Evolutionary conservation across 2,329 filamentous ascomycete genomes (phyloP), one percentile per base, ranked within the genome.

Genomic region (Scedosporium dehoogii): DNA sequence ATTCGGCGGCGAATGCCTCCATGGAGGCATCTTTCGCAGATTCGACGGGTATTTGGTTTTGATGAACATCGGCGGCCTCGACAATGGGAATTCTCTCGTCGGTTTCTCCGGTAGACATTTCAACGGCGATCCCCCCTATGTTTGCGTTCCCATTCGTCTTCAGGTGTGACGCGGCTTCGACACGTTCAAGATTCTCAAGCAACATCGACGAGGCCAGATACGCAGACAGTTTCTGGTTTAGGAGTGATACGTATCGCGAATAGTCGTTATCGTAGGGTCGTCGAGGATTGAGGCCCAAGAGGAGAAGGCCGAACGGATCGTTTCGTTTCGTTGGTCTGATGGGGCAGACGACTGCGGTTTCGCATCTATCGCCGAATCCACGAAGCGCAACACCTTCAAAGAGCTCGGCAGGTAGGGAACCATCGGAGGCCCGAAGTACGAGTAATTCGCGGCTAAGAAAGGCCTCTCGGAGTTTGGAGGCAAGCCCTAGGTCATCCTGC

Each of bases 191-290:
- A 41, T 7, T 41, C 44, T 62, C 61, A 18, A 62, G 61, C 1
- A 59, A 25, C 25, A 59, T 59, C 7, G 61, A 29, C 9, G 61
- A 62, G 16, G 61, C 61, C 18, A 62, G 41, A 23, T 62, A 59
- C 3, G 61, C 55, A 10, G 61, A 59, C 25, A 62, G 27, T 16
- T 59, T 62, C 46, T 62, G 56, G 33, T 62, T 76, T 41, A 83
- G 69, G 4, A 82, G 70, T 14, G 78, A 83, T 18, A 90, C 79
- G 67, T 88, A 91, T 7, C 88, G 79, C 51, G 80, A 81, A 68
- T 91, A 91, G 65, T 90, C 87, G 64, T 88, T 85, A 68, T 91
- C 88, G 65, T 89, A 91, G 0, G 88, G 87, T 51, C 87, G 77
- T 53, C 87, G 77, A 5, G 88, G 87, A 67, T 91, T 91, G 9